phyloP scores from a whole-genome alignment of 2,329 filamentous ascomycete genomes.

The Monosporascus ibericus region DNA sequence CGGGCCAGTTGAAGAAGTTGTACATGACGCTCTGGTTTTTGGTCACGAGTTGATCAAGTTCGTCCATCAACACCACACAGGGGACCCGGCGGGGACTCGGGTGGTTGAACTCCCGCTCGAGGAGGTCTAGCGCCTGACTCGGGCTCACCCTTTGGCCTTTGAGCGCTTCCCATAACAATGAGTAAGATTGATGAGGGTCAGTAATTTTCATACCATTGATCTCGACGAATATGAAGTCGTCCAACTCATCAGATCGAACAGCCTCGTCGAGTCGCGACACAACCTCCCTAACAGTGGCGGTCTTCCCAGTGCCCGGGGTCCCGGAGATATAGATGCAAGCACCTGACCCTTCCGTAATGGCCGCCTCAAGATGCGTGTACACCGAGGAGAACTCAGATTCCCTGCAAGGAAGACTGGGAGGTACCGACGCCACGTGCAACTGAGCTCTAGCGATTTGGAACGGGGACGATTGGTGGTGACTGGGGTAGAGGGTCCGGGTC shows the following conservation, averaged over 20 bases:
- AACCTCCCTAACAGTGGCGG: slow-evolving; percentile 92
- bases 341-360: slow-evolving; percentile 87
- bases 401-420: slow-evolving; percentile 80
- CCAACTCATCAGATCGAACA: slow-evolving; percentile 82
- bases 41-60: slow-evolving; percentile 94
- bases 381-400: slow-evolving; percentile 89
- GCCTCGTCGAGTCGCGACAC: slow-evolving; percentile 83
- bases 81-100: slow-evolving; percentile 87
- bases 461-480: slow-evolving; percentile 71
- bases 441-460: slow-evolving; percentile 86
- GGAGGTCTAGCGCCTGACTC: slow-evolving; percentile 80
- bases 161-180: slow-evolving; percentile 89
- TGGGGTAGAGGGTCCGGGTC: slow-evolving; percentile 74
- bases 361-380: slow-evolving; percentile 87
- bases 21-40: slow-evolving; percentile 99
- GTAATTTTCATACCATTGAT: slow-evolving; percentile 99
- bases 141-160: slow-evolving; percentile 90
- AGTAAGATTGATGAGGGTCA: slow-evolving; percentile 94
- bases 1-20: slow-evolving; percentile 99
- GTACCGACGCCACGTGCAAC: slow-evolving; percentile 90
- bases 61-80: slow-evolving; percentile 97
- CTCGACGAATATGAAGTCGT: slow-evolving; percentile 98
- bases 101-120: slow-evolving; percentile 88
- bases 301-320: slow-evolving; percentile 97
- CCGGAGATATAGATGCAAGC: slow-evolving; percentile 99